Percentiles rank a stretch among this genome's conserved stretches.
Evolutionary conservation across 805 yeast species (phyloP).

Genomic region (Candida pseudofarinosa): DNA sequence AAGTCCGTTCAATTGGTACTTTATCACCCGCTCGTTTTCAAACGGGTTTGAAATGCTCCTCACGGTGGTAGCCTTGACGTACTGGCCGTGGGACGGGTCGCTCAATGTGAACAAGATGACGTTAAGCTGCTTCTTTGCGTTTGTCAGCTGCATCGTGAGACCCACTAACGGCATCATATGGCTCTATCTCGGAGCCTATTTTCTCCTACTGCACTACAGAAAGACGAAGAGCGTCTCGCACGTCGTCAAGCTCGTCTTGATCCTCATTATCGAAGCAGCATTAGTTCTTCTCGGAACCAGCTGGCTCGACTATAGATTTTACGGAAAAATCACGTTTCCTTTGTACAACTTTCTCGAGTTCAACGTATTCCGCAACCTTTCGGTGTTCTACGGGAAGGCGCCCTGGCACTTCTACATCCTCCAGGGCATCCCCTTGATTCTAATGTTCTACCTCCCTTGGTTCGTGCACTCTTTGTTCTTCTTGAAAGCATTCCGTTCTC

Average conservation of each 20-base stretch:
- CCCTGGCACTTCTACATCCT: slow-evolving; percentile 80
- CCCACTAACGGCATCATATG: slow-evolving; percentile 85
- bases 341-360: slow-evolving; percentile 67
- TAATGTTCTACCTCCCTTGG: slow-evolving; percentile 64
- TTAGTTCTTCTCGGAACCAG: slow-evolving; percentile 35
- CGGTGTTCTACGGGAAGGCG: slow-evolving; percentile 80
- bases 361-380: slow-evolving; percentile 68
- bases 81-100: slow-evolving; percentile 59
- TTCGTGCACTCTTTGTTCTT: slow-evolving; percentile 26
- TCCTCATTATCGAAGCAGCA: slow-evolving; percentile 17
- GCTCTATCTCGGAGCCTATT: slow-evolving; percentile 52
- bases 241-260: slow-evolving; percentile 9
- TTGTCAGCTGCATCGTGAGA: slow-evolving; percentile 64
- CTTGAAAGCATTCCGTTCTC: slow-evolving; percentile 9
- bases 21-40: slow-evolving; percentile 78
- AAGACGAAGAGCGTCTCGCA: background rate
- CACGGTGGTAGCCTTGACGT: slow-evolving; percentile 60
- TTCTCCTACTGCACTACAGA: slow-evolving; percentile 1
- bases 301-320: slow-evolving; percentile 56
- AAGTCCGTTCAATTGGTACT: slow-evolving; percentile 80
- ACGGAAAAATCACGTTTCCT: slow-evolving; percentile 57
- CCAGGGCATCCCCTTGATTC: slow-evolving; percentile 78
- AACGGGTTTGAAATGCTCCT: slow-evolving; percentile 76
- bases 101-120: slow-evolving; percentile 13
- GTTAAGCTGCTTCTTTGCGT: slow-evolving; percentile 44